A percentile compares a stretch with the other conserved stretches of the same genome.
Evolutionary conservation across 768 basidiomycete species (phyloP).

Genomic region (Trametopsis cervina): DNA sequence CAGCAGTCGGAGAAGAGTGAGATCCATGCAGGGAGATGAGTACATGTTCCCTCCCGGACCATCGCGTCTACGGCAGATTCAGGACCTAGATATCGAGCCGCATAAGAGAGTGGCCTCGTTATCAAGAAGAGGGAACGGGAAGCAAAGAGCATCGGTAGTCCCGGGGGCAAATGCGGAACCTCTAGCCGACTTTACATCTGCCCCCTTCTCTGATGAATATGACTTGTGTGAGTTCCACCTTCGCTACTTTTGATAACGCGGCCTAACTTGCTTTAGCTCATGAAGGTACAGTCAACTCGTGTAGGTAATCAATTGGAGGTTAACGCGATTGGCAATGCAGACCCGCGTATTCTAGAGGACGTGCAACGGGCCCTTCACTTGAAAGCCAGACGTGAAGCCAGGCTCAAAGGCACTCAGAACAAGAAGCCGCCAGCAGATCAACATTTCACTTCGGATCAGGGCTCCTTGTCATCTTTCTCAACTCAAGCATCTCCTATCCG

Average conservation of each 20-base stretch:
- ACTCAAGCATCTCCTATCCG: conserved; percentile 25
- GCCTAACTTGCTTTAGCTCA: conserved; percentile 37
- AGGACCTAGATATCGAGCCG: neutral
- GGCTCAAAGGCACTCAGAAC: conserved; percentile 30
- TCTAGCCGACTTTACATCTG: conserved; percentile 9
- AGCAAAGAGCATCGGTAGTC: conserved; percentile 7
- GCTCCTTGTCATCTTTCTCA: conserved; percentile 23
- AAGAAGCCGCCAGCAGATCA: conserved; percentile 13
- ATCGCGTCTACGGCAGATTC: neutral
- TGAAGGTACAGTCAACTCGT: conserved; percentile 60
- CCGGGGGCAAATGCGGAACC: neutral
- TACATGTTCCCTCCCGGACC: neutral
- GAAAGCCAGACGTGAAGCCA: conserved; percentile 70
- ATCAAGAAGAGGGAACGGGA: conserved; percentile 7
- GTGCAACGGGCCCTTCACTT: conserved; percentile 69
- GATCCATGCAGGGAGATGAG: neutral
- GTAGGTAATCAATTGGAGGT: too few relatives aligned
- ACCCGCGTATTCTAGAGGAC: conserved; percentile 75
- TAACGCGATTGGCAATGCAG: too few relatives aligned
- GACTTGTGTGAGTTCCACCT: conserved; percentile 54
- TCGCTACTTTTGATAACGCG: neutral
- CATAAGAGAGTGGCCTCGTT: conserved; percentile 15
- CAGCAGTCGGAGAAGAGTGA: neutral
- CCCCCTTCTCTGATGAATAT: conserved; percentile 64
- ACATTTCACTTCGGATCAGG: conserved; percentile 21